Evolutionary conservation across 805 yeast genomes (phyloP), one percentile per base, ranked within the genome.

Genomic region (Ogataea zsoltii): DNA sequence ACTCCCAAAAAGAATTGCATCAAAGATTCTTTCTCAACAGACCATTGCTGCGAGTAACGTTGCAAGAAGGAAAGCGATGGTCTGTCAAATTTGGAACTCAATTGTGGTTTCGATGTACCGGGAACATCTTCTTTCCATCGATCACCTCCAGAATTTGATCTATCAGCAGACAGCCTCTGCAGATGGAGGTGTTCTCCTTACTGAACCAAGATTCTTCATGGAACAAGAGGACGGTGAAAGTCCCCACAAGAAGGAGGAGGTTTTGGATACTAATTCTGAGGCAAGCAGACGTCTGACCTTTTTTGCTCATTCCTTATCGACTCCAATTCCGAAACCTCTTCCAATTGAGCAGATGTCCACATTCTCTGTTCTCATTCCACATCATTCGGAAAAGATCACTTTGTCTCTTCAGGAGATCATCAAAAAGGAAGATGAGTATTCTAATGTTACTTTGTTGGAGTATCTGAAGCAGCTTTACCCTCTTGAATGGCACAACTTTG

Each of bases 221-320:
- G 83, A 90, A 0, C 94, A 85, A 55, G 96, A 89, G 59, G 96
- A 88, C 56, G 83, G 82, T 29, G 60, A 53, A 19, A 51, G 48
- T 32, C 46, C 54, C 9, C 46, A 84, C 5, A 73, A 79, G 53
- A 51, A 53, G 10, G 58, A 79, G 74, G 52, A 74, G 80, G 67
- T 80, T 14, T 79, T 84, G 54, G 80, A 79, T 18, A 62, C 77
- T 1, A 79, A 80, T 41, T 79, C 89, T 0, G 96, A 87, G 60
- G 96, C 96, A 0, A 83, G 83, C 58, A 71, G 96, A 56, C 74
- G 97, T 52, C 78, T 89, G 1, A 85, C 96, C 0, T 89, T 87
- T 60, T 89, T 89, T 72, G 96, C 97, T 0, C 96, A 89, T 59
- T 88, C 96, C 0, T 69, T 89, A 34, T 83, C 96, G 0, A 87